These are phyloP conservation scores for Royoungia palumana DNA, from an alignment of 768 basidiomycete species.

Conservation along the genomic window DNA sequence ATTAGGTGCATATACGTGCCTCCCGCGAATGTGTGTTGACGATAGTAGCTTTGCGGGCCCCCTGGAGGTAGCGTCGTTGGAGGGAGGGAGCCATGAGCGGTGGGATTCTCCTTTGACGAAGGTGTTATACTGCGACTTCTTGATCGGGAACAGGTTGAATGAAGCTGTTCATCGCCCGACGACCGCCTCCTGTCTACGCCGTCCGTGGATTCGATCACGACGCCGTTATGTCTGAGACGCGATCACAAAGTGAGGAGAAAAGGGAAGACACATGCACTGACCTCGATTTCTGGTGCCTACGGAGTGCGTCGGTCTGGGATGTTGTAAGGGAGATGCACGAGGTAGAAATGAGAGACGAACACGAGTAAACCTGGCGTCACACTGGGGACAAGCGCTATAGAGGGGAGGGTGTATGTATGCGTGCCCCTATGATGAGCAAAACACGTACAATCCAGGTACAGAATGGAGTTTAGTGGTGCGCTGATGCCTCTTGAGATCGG, in stretches of 20 bases:
- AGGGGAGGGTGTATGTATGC: constrained; percentile 14
- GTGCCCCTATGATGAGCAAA: constrained; percentile 12
- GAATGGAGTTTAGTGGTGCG: constrained; percentile 76
- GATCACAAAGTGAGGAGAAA: constrained; percentile 1
- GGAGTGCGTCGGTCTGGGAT: constrained; percentile 71
- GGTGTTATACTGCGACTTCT: constrained; percentile 53
- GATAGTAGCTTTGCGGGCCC: constrained; percentile 59
- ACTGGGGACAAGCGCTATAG: constrained; percentile 78
- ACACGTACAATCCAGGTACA: constrained; percentile 64
- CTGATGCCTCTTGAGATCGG: constrained; percentile 79
- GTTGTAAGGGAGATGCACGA: constrained; percentile 16
- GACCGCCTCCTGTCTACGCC: constrained; percentile 16
- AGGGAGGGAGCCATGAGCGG: constrained; percentile 35
- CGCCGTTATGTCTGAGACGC: constrained; percentile 54
- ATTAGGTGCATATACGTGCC: constrained; percentile 22
- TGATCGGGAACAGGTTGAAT: constrained; percentile 42
- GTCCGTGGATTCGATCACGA: constrained; percentile 53
- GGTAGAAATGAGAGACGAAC: constrained; percentile 40
- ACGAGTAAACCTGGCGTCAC: constrained; percentile 76
- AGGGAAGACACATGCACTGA: constrained; percentile 28
- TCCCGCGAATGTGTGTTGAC: constrained; percentile 56
- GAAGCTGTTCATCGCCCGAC: constrained; percentile 23
- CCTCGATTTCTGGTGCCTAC: constrained; percentile 79
- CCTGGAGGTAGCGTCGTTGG: constrained; percentile 29
- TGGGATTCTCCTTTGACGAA: constrained; percentile 38